A percentile compares a stretch with the other conserved stretches of the same genome.
phyloP scores from a whole-genome alignment of 2,329 filamentous ascomycete species.

The Proliferodiscus dingleyae region DNA sequence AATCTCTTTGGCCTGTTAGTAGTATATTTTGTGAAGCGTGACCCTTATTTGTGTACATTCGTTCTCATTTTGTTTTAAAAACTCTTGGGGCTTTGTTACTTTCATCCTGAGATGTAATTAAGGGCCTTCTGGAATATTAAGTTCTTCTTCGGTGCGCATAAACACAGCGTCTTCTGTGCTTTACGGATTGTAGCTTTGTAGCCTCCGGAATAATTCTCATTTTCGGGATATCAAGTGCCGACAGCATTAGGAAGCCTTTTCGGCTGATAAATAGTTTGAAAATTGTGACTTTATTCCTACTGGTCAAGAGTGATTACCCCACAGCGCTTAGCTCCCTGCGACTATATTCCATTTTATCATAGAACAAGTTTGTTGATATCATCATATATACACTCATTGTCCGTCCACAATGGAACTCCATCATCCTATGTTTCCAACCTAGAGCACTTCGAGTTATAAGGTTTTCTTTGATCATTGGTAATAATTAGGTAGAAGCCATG shows the following conservation, averaged over 20 bases:
- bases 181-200: background rate
- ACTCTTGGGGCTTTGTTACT: no score
- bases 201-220: slow-evolving; percentile 16
- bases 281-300: slow-evolving; percentile 2
- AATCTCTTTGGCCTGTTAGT: no score
- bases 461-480: no score
- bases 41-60: no score
- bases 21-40: background rate
- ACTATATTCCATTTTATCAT: background rate
- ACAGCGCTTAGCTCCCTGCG: slow-evolving; percentile 10
- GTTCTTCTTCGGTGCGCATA: background rate
- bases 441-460: no score
- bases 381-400: background rate
- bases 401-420: no score
- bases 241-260: slow-evolving; percentile 6
- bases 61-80: no score
- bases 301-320: slow-evolving; percentile 12
- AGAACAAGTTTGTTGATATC: background rate
- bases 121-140: background rate
- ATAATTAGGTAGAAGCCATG: no score
- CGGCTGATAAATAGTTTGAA: slow-evolving; percentile 4
- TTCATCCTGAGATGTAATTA: background rate
- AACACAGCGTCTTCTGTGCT: background rate
- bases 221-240: slow-evolving; percentile 16
- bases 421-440: no score